Evolutionary conservation across 257 asterid genomes (phyloP).

Genomic region (Solanum dulcamara): DNA sequence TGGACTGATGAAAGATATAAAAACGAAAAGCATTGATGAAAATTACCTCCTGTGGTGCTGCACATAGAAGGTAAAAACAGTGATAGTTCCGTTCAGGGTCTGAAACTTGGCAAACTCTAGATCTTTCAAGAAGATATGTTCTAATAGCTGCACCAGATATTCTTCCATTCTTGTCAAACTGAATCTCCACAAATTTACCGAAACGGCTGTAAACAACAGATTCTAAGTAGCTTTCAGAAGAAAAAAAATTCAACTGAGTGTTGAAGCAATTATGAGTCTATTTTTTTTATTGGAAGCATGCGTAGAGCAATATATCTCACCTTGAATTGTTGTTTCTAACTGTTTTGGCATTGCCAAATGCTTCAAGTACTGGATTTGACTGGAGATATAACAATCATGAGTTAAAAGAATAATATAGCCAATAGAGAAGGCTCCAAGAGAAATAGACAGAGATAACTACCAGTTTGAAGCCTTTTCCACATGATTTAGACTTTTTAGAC

Average conservation of each 20-base stretch:
- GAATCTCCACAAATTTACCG: constrained; percentile 96
- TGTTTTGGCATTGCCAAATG: constrained; percentile 99
- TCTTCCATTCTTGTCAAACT: constrained; percentile 82
- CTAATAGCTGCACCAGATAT: constrained; percentile 98
- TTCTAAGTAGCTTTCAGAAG: background rate
- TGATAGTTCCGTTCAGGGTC: constrained; percentile 98
- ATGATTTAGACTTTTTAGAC: background rate
- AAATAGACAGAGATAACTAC: background rate
- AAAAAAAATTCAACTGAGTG: background rate
- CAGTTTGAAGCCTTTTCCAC: background rate
- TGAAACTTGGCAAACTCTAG: constrained; percentile 96
- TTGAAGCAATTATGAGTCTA: background rate
- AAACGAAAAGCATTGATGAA: constrained; percentile 2
- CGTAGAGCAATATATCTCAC: constrained; percentile 20
- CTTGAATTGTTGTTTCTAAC: constrained; percentile 97
- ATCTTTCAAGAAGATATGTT: constrained; percentile 94
- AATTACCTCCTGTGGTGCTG: constrained; percentile 86
- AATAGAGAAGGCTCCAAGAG: background rate
- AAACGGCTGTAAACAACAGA: constrained; percentile 67
- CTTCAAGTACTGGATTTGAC: constrained; percentile 99
- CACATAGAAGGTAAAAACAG: constrained; percentile 93
- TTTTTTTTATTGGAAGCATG: background rate
- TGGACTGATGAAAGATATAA: constrained; percentile 2
- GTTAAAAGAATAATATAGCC: background rate
- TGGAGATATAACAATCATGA: constrained; percentile 26